A percentile compares a stretch with the other conserved stretches of the same genome.
Conservation (phyloP, 129 eudicot species). For the Saussurea involucrata region DNA sequence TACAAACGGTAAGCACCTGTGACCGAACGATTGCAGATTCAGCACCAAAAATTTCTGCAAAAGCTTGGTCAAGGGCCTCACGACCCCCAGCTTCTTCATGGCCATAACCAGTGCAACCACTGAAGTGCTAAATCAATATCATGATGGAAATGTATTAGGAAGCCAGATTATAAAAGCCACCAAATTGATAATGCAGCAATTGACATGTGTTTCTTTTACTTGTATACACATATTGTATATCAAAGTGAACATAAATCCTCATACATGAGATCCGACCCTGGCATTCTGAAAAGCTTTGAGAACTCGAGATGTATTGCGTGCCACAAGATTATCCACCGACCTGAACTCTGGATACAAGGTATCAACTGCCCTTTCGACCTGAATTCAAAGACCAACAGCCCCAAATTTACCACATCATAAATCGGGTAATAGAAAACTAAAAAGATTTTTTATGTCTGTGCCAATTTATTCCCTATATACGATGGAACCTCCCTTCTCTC, state of each 20-base stretch:
- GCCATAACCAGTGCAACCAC: slow-evolving; percentile 98
- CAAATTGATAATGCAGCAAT: background rate
- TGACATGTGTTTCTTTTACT: background rate
- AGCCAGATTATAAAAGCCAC: background rate
- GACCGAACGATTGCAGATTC: slow-evolving; percentile 93
- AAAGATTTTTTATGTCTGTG: background rate
- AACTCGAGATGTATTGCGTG: slow-evolving; percentile 71
- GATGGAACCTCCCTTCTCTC: no score
- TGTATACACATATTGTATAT: background rate
- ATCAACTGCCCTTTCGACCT: slow-evolving; percentile 88
- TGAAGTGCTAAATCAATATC: slow-evolving; percentile 62
- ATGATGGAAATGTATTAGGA: background rate
- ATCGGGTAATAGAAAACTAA: background rate
- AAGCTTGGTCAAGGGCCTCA: slow-evolving; percentile 88
- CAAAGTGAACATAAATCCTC: slow-evolving; percentile 5
- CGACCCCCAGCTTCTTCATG: slow-evolving; percentile 99
- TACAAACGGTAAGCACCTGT: slow-evolving; percentile 51
- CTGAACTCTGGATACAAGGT: slow-evolving; percentile 68
- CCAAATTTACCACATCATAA: background rate
- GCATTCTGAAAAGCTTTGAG: slow-evolving; percentile 91
- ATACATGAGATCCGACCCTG: slow-evolving; percentile 90
- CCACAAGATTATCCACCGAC: slow-evolving; percentile 81
- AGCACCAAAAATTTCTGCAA: slow-evolving; percentile 96
- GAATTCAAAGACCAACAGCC: background rate
- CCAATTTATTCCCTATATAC: background rate